A percentile compares a stretch with the other conserved stretches of the same genome.
phyloP scores from a whole-genome alignment of 495 filamentous ascomycete genomes.

The Neurospora sp. region DNA sequence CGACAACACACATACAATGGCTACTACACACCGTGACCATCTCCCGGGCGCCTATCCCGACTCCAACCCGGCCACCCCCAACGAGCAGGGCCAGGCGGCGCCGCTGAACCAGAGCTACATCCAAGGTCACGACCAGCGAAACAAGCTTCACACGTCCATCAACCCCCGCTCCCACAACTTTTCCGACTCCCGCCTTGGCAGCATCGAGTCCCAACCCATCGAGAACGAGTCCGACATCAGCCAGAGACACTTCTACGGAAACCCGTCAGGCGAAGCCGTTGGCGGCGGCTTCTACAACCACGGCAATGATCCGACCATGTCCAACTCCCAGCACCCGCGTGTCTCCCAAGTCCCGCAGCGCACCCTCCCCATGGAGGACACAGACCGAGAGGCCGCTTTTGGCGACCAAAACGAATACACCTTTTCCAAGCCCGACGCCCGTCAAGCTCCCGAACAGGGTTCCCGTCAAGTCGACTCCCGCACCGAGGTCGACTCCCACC shows the following conservation, averaged over 20 bases:
- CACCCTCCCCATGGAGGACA: background rate
- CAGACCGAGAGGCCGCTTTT: background rate
- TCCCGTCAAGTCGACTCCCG: background rate
- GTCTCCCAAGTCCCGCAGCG: background rate
- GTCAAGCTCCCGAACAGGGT: background rate
- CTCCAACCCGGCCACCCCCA: background rate
- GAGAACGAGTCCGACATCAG: background rate
- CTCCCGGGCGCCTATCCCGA: background rate
- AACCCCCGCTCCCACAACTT: conserved; percentile 21
- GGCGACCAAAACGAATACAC: background rate
- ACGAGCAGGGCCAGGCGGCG: background rate
- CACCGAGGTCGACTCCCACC: background rate
- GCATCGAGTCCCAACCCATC: conserved; percentile 6
- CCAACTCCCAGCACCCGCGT: background rate
- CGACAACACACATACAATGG: background rate
- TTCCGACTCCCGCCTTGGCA: conserved; percentile 23
- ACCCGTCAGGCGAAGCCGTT: conserved; percentile 4
- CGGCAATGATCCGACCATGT: background rate
- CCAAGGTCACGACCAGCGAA: conserved; percentile 8
- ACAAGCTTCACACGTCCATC: conserved; percentile 23
- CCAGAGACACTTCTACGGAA: background rate
- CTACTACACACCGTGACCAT: background rate
- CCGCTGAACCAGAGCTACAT: background rate
- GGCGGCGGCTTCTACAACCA: conserved; percentile 8
- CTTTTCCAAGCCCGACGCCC: background rate